Evolutionary conservation across 257 asterid species (phyloP), one percentile per base, ranked within the genome.

Genomic region (Gardenia jasminoides): DNA sequence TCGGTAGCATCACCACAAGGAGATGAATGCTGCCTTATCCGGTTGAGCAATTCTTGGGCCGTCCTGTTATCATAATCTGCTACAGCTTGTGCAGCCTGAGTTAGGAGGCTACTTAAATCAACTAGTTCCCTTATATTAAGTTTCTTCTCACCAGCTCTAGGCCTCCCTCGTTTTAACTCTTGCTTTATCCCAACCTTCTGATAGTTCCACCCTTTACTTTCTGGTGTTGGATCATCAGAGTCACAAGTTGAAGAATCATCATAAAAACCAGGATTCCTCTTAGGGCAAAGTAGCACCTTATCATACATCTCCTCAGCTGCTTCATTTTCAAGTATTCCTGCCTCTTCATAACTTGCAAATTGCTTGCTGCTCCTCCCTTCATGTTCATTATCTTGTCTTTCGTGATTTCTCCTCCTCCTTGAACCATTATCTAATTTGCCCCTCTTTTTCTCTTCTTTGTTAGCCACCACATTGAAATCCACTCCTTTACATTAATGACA

Each of bases 121-220:
- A 84, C 83, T 28, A 78, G 46, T 72, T 84, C 83, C 79, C 76
- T 79, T 24, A 79, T 36, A 54, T 47, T 74, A 6, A 20, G 76
- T 43, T 28, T 75, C 58, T 31, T 81, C 43, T 72, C 67, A 72
- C 77, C 64, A 36, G 76, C 81, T 54, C 69, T 44, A 2, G 87
- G 89, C 80, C 89, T 79, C 41, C 89, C 90, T 52, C 79, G 79
- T 78, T 80, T 86, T 6, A 84, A 67, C 69, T 70, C 79, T 54
- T 61, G 28, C 5, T 76, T 74, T 19, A 75, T 30, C 17, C 52
- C 50, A 4, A 75, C n/a, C 71, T 76, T 56, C 31, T 17, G 24
- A 5, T 31, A 26, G 47, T 75, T 68, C 79, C 67, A 39, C 22
- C 16, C 28, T 50, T 41, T 28, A 9, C 20, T 50, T 30, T 52